Evolutionary conservation across 1,139 yeast species (phyloP).

Genomic region (Debaryomyces subglobosus): DNA sequence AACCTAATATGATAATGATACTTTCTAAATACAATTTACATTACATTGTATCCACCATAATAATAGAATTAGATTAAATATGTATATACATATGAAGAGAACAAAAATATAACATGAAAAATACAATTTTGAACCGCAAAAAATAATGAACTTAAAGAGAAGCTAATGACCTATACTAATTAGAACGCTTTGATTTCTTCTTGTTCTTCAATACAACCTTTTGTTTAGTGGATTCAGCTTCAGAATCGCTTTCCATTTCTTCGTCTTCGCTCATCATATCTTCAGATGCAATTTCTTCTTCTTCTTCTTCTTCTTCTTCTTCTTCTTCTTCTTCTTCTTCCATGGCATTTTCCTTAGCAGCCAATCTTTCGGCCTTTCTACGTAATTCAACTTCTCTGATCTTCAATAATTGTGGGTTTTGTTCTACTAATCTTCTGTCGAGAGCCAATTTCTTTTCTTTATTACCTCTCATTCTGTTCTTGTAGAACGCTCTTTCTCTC

Average conservation of each 20-base stretch:
- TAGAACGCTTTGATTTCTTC: constrained; percentile 41
- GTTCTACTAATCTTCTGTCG: constrained; percentile 86
- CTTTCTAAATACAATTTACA: not conserved
- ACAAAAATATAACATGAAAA: constrained; percentile 4
- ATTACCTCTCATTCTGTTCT: constrained; percentile 99
- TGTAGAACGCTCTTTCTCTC: constrained; percentile 98
- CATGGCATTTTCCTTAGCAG: constrained; percentile 58
- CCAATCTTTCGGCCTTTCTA: constrained; percentile 73
- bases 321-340: constrained; percentile 51
- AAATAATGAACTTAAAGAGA: not conserved
- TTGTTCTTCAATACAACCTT: constrained; percentile 81
- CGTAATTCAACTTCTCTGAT: constrained; percentile 92
- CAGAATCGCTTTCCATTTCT: constrained; percentile 36
- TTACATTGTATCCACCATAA: not conserved
- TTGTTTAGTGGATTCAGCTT: constrained; percentile 55
- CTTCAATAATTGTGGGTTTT: constrained; percentile 84
- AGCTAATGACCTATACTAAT: not conserved
- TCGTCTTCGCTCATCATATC: constrained; percentile 43
- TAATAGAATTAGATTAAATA: constrained; percentile 8
- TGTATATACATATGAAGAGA: constrained; percentile 7
- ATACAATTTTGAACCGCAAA: not conserved
- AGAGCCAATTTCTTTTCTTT: constrained; percentile 81
- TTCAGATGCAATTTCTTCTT: constrained; percentile 40
- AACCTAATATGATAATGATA: not conserved
- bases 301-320: constrained; percentile 50